These are phyloP conservation scores for Juglanconis oblonga DNA, from an alignment of 2,329 filamentous ascomycete genomes.

Conservation along the genomic window DNA sequence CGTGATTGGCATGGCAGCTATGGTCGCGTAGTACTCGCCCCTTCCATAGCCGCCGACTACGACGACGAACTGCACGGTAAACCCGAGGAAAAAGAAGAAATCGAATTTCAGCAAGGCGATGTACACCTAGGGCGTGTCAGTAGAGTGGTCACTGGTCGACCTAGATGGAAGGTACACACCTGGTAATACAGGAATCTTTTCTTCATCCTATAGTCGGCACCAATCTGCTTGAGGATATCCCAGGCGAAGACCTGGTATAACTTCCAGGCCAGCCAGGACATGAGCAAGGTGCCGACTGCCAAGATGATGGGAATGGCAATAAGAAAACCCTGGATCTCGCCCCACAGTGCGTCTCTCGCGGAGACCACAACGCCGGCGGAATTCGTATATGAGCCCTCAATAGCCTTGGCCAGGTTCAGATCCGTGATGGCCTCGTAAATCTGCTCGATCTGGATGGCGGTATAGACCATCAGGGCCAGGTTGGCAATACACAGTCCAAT, in stretches of 20 bases:
- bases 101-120: slow-evolving; percentile 98
- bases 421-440: slow-evolving; percentile 69
- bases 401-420: slow-evolving; percentile 44
- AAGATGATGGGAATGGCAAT: slow-evolving; percentile 85
- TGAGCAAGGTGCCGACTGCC: slow-evolving; percentile 67
- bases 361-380: slow-evolving; percentile 12
- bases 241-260: slow-evolving; percentile 98
- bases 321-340: slow-evolving; percentile 68
- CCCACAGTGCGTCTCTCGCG: slow-evolving; percentile 56
- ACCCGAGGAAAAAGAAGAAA: slow-evolving; percentile 99
- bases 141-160: background rate
- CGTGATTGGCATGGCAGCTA: slow-evolving; percentile 86
- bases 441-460: slow-evolving; percentile 88
- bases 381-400: slow-evolving; percentile 31
- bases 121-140: slow-evolving; percentile 68
- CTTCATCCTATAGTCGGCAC: slow-evolving; percentile 95
- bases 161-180: slow-evolving; percentile 47
- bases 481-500: slow-evolving; percentile 95
- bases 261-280: slow-evolving; percentile 85
- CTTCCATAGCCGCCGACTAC: slow-evolving; percentile 71
- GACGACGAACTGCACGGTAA: slow-evolving; percentile 96
- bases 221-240: slow-evolving; percentile 99
- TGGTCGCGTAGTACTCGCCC: slow-evolving; percentile 80
- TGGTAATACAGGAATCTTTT: slow-evolving; percentile 94
- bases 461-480: slow-evolving; percentile 85